Base-by-base conservation (phyloP, 139 green algal species). In the Chlorella sp. region DNA sequence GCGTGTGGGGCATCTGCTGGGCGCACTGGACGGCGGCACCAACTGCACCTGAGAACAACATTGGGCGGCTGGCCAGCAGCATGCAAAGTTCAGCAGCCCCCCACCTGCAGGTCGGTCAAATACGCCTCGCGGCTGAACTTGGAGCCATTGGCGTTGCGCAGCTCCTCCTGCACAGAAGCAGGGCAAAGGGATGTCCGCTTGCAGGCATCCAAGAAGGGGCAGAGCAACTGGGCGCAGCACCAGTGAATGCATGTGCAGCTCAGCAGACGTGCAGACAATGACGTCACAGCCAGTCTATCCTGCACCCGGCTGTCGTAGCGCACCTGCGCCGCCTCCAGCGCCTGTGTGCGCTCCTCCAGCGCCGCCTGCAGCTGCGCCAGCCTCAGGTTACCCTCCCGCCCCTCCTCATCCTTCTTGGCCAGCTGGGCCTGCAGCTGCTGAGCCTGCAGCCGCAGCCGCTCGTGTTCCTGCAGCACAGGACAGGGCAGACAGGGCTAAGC, bases 381-480 rank as follows among this genome's bases (percentile, higher is more conserved):
- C 0, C 76, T 60, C 76, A n/a, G 36, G 36, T 56, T 60, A 26
- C 25, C 17, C 36, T 65, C 69, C 36, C 34, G 57, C n/a, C 67
- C 82, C 20, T 85, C 76, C 39, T 89, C 85, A 12, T 56, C 56
- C 44, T 70, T 60, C 56, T 81, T 81, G n/a, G 56, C 56, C 75
- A 81, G 55, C 56, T 81, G 75, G 36, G 60, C 70, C 70, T 78
- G 70, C 70, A 78, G 70, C 25, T 78, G 70, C 70, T 78, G 70
- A 11, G 41, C 70, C 70, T 78, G 70, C 39, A 62, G 70, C 41
- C 32, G 39, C 70, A 78, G 70, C 39, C 70, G 51, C 74, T 62
- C 55, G 16, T 68, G 80, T 38, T 72, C 63, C 60, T 47, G 62
- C 60, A 21, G 34, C 4, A 51, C 51, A 60, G 34, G 71, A 15